Evolutionary conservation across 805 yeast species (phyloP), one percentile per base, ranked within the genome.

Genomic region (Isabelozyma heimii): DNA sequence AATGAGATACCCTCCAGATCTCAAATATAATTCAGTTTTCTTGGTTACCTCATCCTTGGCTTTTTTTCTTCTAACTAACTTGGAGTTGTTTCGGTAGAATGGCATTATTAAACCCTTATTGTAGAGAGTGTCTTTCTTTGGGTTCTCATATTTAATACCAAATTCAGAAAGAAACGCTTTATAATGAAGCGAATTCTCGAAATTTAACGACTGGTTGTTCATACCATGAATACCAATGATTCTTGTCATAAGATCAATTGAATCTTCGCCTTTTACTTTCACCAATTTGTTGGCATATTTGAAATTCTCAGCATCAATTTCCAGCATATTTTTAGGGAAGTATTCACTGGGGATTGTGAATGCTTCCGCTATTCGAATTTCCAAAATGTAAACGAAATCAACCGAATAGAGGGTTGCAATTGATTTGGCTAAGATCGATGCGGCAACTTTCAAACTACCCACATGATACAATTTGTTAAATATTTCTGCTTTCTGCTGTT

Each of bases 41-140:
- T 63, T 43, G 37, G 39, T 38, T 40, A 44, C 39, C 17, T 43
- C 20, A 8, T 26, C 28, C 17, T 42, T 47, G 20, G 40, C 53
- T 37, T 39, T 41, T 24, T 55, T 65, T 52, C 61, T 71, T 52
- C 82, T 66, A 9, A 78, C 75, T 40, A 82, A 55, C 54, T 69
- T 76, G 2, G 81, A 66, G 15, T 67, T 64, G 35, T 67, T 64
- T 47, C 77, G 68, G 57, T 62, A 74, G 53, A 83, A 78, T 0
- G 86, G 83, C 75, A 82, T 73, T 16, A 80, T 66, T 3, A 79
- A 51, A 0, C 87, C 88, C 28, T 76, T 65, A 44, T 67, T 76
- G 50, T 70, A 79, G 43, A 60, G 60, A 6, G 75, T 61, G 26
- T 53, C 47, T 35, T 48, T 44, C 14, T 63, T 66, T 1, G 62